These are phyloP conservation scores for Solanum paucissectum DNA, from an alignment of 257 asterid species.

Conservation along the genomic window DNA sequence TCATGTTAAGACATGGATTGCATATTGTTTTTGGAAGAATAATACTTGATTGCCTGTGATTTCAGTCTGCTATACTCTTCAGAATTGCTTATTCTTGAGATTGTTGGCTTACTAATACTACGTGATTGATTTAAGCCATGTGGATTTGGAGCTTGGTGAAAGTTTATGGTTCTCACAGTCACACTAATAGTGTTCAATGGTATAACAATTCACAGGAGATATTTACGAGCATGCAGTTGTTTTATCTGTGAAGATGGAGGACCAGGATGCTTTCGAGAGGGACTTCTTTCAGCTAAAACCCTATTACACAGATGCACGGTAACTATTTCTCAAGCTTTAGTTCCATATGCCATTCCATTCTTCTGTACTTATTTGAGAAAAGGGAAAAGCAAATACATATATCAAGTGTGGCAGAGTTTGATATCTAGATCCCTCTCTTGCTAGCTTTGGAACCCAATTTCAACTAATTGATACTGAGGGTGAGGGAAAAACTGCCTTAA, in stretches of 20 bases:
- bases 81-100: not conserved
- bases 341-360: not conserved
- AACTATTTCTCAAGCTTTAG: slow-evolving; percentile 3
- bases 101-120: not conserved
- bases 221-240: slow-evolving; percentile 91
- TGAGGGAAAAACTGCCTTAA: not conserved
- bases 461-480: not conserved
- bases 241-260: slow-evolving; percentile 76
- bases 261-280: slow-evolving; percentile 90
- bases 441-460: not conserved
- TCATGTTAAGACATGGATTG: not conserved
- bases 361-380: not conserved
- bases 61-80: not conserved
- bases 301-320: slow-evolving; percentile 89
- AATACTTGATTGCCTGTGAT: not conserved
- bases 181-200: not conserved
- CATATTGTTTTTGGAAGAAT: not conserved
- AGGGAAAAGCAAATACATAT: not conserved
- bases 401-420: not conserved
- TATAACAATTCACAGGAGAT: slow-evolving; percentile 47
- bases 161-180: not conserved
- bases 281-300: slow-evolving; percentile 93
- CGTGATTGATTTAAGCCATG: not conserved
- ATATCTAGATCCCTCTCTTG: not conserved
- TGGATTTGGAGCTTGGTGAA: not conserved